Evolutionary conservation across 148 eudicot genomes (phyloP).

Genomic region (Simmondsia chinensis): DNA sequence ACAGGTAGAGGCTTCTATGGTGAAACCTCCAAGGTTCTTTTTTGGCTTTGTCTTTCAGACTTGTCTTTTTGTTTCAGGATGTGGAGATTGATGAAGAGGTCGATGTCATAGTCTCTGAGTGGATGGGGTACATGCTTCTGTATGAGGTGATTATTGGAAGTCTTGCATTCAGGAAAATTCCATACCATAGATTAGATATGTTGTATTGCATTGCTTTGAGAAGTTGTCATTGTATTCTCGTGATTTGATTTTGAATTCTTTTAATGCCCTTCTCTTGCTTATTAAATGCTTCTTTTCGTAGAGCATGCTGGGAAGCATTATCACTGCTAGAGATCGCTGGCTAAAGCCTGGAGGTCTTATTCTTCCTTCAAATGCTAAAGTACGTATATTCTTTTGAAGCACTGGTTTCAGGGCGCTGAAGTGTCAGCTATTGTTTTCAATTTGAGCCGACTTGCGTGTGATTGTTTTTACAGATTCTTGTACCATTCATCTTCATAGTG

Average conservation of each 20-base stretch:
- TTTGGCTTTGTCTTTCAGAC: neutral
- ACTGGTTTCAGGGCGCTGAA: too few species aligned
- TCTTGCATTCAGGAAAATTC: neutral
- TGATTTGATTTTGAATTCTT: neutral
- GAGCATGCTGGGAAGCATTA: constrained; percentile 99
- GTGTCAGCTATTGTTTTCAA: too few species aligned
- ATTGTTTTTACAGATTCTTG: too few species aligned
- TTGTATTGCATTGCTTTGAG: neutral
- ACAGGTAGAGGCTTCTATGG: too few species aligned
- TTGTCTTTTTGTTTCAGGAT: constrained; percentile 44
- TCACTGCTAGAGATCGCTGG: constrained; percentile 97
- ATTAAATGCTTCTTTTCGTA: constrained; percentile 14
- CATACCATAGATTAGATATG: neutral
- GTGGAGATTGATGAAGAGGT: constrained; percentile 87
- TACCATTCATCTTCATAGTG: too few species aligned
- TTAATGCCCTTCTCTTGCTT: neutral
- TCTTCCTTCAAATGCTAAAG: constrained; percentile 93
- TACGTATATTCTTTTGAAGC: constrained; percentile 8
- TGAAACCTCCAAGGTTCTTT: neutral
- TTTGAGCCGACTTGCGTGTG: too few species aligned
- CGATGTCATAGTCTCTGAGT: constrained; percentile 93
- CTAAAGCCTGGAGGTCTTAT: constrained; percentile 99
- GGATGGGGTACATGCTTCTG: constrained; percentile 99
- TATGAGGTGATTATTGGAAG: constrained; percentile 60
- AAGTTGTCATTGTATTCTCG: too few species aligned